Percentiles rank a stretch among this genome's conserved stretches.
These are phyloP conservation scores for Onygenales sp. DNA, from an alignment of 2,329 filamentous ascomycete species.

Conservation along the genomic window DNA sequence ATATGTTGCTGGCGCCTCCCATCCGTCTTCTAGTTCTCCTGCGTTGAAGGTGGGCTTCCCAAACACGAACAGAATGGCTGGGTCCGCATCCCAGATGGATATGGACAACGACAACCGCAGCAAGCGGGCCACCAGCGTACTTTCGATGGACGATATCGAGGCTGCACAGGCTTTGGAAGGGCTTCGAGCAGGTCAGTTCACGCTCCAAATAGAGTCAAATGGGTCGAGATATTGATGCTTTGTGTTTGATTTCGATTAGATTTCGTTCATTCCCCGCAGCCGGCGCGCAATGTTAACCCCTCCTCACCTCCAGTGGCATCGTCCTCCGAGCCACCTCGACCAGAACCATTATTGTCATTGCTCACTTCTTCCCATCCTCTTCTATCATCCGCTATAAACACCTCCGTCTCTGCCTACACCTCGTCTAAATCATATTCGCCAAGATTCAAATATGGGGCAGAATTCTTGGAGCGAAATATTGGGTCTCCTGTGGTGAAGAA, in stretches of 20 bases:
- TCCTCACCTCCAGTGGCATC: conserved; percentile 22
- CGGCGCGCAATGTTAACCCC: conserved; percentile 26
- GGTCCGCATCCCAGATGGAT: conserved; percentile 28
- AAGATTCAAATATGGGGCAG: conserved; percentile 76
- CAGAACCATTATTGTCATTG: conserved; percentile 75
- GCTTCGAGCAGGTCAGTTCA: conserved; percentile 56
- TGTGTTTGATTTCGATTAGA: conserved; percentile 35
- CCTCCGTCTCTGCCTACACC: conserved; percentile 75
- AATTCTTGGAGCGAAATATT: conserved; percentile 82
- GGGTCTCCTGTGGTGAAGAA: conserved; percentile 75
- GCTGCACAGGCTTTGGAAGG: conserved; percentile 70
- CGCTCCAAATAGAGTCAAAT: neutral
- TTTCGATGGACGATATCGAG: conserved; percentile 42
- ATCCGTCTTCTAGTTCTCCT: neutral
- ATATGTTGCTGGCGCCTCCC: neutral
- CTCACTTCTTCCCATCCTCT: conserved; percentile 82
- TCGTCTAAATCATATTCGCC: conserved; percentile 86
- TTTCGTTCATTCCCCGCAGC: conserved; percentile 55
- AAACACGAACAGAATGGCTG: conserved; percentile 6
- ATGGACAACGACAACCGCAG: conserved; percentile 33
- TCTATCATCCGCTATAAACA: conserved; percentile 74
- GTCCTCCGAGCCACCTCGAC: conserved; percentile 39
- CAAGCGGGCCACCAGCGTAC: conserved; percentile 35
- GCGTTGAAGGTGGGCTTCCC: neutral
- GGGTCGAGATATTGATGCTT: neutral